These are phyloP conservation scores for Rhododendron ovatum DNA, from an alignment of 148 eudicot genomes.

Conservation along the genomic window DNA sequence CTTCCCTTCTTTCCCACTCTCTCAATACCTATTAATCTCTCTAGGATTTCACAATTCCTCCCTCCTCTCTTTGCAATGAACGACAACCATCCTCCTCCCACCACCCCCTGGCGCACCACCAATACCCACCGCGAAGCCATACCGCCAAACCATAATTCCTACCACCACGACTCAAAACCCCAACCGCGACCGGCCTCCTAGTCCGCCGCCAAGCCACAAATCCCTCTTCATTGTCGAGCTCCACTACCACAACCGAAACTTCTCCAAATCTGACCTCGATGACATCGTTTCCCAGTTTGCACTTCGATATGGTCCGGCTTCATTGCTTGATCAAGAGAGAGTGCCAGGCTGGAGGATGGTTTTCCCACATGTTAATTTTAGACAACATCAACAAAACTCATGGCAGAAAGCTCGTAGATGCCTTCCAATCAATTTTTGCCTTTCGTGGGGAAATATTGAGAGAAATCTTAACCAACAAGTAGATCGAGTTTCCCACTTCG, in stretches of 20 bases:
- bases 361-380: constrained; percentile 28
- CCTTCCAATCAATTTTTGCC: constrained; percentile 22
- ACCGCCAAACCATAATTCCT: background rate
- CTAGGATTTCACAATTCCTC: constrained; percentile 8
- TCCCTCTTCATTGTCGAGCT: too few species aligned
- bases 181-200: too few species aligned
- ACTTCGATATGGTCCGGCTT: constrained; percentile 32
- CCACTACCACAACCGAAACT: too few species aligned
- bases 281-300: constrained; percentile 16
- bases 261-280: background rate
- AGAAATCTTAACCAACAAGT: constrained; percentile 45
- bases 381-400: too few species aligned
- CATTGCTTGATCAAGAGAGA: constrained; percentile 41
- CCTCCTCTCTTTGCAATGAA: background rate
- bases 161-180: too few species aligned
- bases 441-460: constrained; percentile 41
- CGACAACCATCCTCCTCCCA: background rate
- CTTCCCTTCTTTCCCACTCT: too few species aligned
- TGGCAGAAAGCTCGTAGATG: too few species aligned
- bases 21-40: background rate
- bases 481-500: background rate
- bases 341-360: constrained; percentile 35
- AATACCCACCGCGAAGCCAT: too few species aligned
- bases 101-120: too few species aligned
- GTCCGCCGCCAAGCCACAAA: too few species aligned